These are phyloP conservation scores for Metschnikowia lunata DNA, from an alignment of 805 yeast genomes.

Conservation along the genomic window DNA sequence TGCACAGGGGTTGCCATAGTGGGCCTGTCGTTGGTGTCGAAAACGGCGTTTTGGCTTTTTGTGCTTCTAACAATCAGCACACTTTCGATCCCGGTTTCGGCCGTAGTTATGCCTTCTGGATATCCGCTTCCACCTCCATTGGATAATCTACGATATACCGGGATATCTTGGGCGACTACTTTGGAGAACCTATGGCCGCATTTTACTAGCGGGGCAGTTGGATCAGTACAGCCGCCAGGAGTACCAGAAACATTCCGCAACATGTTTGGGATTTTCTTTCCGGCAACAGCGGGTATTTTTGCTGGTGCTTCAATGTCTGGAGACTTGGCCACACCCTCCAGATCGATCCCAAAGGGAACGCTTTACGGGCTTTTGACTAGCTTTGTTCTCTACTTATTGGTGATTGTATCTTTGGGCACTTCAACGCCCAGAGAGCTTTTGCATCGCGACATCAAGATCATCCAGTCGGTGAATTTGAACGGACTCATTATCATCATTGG, in stretches of 20 bases:
- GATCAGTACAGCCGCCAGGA: slow-evolving; percentile 55
- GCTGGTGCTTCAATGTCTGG: slow-evolving; percentile 99
- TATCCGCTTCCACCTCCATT: slow-evolving; percentile 48
- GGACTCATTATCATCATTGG: slow-evolving; percentile 73
- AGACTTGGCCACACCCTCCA: slow-evolving; percentile 78
- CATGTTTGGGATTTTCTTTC: slow-evolving; percentile 92
- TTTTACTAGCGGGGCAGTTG: slow-evolving; percentile 90
- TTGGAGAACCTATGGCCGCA: slow-evolving; percentile 66
- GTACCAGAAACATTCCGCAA: slow-evolving; percentile 70
- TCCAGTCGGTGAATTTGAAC: slow-evolving; percentile 74
- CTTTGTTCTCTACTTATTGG: slow-evolving; percentile 70
- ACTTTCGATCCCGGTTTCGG: slow-evolving; percentile 75
- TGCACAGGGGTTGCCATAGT: slow-evolving; percentile 76
- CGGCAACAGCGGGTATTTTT: slow-evolving; percentile 97
- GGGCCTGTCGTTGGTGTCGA: slow-evolving; percentile 78
- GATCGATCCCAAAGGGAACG: slow-evolving; percentile 92
- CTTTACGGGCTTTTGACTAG: slow-evolving; percentile 77
- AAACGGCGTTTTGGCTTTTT: slow-evolving; percentile 74
- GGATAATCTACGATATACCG: slow-evolving; percentile 53
- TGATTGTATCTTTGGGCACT: slow-evolving; percentile 74
- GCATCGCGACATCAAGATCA: slow-evolving; percentile 73
- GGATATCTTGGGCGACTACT: slow-evolving; percentile 66
- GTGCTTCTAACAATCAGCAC: slow-evolving; percentile 65
- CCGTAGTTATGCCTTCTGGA: slow-evolving; percentile 56
- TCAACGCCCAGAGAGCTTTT: slow-evolving; percentile 78